Percentiles rank a stretch among this genome's conserved stretches.
Evolutionary conservation across 768 basidiomycete species (phyloP).

Genomic region (Psilocybe sp.): DNA sequence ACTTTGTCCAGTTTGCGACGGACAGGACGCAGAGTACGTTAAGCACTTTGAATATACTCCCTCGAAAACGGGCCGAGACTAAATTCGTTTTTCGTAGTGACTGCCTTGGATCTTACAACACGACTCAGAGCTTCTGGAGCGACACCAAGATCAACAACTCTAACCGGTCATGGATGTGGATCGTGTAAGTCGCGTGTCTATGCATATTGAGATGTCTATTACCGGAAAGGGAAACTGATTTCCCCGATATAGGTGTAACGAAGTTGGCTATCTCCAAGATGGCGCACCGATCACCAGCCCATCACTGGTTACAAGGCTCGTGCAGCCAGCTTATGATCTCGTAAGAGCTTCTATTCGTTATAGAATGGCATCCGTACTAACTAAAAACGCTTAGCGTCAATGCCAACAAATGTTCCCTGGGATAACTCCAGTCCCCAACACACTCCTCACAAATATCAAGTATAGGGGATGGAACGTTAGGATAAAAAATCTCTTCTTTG

Average conservation of each 20-base stretch:
- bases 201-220: not conserved
- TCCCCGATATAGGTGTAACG: constrained; percentile 52
- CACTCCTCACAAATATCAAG: constrained; percentile 37
- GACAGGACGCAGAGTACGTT: constrained; percentile 43
- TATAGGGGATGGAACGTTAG: constrained; percentile 66
- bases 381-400: constrained; percentile 45
- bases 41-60: not conserved
- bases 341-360: constrained; percentile 21
- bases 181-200: constrained; percentile 41
- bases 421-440: constrained; percentile 40
- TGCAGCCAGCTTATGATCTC: constrained; percentile 55
- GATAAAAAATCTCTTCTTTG: constrained; percentile 61
- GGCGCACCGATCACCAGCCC: constrained; percentile 36
- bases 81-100: constrained; percentile 19
- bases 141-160: constrained; percentile 54
- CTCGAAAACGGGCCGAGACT: constrained; percentile 1
- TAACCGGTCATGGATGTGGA: constrained; percentile 68
- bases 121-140: constrained; percentile 43
- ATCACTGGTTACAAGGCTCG: constrained; percentile 51
- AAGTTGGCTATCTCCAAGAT: constrained; percentile 63
- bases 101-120: constrained; percentile 43
- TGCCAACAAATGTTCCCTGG: constrained; percentile 66
- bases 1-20: constrained; percentile 47
- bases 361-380: not conserved
- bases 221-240: not conserved